Conservation (phyloP, 257 asterid genomes). For the Lycium ferocissimum region DNA sequence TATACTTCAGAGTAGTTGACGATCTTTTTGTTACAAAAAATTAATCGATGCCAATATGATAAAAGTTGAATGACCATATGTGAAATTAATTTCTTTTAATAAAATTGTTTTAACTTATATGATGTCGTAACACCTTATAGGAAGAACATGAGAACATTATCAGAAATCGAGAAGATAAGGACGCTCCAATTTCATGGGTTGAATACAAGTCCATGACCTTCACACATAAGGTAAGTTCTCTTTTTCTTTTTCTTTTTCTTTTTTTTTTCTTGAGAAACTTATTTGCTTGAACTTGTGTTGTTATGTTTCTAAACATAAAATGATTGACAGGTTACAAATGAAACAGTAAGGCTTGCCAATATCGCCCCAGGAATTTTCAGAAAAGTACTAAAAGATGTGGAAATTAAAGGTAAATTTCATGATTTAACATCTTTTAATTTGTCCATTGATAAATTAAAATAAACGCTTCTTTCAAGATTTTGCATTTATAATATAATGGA, state of each 20-base stretch:
- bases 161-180: slow-evolving; percentile 7
- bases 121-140: neutral
- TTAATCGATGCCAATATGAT: no score
- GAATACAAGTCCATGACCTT: slow-evolving; percentile 31
- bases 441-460: neutral
- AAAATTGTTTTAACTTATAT: neutral
- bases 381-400: neutral
- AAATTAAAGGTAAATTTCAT: neutral
- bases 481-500: no score
- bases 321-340: neutral
- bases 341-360: neutral
- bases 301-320: neutral
- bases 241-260: no score
- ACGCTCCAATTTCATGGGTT: slow-evolving; percentile 21
- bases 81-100: neutral
- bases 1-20: no score
- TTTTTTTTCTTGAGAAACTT: no score
- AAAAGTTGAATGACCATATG: neutral
- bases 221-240: slow-evolving; percentile 31
- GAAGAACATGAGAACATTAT: slow-evolving; percentile 32
- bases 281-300: neutral
- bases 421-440: no score
- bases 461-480: neutral
- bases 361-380: slow-evolving; percentile 1
- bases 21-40: no score